phyloP scores from a whole-genome alignment of 148 eudicot genomes.

The Limonium bicolor region DNA sequence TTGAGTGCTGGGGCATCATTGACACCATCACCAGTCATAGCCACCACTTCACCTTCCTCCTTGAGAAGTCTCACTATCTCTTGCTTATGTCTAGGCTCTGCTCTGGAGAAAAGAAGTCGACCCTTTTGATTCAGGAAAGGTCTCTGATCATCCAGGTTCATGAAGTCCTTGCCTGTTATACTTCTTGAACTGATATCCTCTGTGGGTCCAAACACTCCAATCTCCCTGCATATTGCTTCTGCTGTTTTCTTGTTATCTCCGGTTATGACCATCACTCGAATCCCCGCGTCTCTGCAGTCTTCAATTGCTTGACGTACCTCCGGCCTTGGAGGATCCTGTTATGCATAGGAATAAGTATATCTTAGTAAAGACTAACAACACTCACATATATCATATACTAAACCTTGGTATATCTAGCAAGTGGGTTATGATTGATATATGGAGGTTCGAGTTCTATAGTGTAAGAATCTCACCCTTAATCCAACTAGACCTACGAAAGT shows the following conservation, averaged over 20 bases:
- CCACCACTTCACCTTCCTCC: slow-evolving; percentile 71
- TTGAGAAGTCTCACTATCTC: slow-evolving; percentile 76
- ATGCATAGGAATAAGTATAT: too few relatives aligned
- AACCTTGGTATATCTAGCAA: neutral
- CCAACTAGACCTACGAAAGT: slow-evolving; percentile 74
- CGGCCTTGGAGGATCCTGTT: slow-evolving; percentile 82
- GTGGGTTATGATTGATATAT: neutral
- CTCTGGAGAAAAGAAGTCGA: slow-evolving; percentile 58
- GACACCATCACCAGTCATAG: slow-evolving; percentile 97
- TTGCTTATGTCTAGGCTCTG: slow-evolving; percentile 91
- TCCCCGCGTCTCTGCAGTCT: slow-evolving; percentile 77
- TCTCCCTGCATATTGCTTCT: slow-evolving; percentile 70
- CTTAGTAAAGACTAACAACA: neutral
- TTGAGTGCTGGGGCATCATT: slow-evolving; percentile 93
- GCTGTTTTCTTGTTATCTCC: slow-evolving; percentile 87
- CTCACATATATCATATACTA: neutral
- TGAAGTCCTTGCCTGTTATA: slow-evolving; percentile 78
- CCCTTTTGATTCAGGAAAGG: slow-evolving; percentile 50
- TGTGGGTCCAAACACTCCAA: slow-evolving; percentile 30
- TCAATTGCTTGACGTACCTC: slow-evolving; percentile 68
- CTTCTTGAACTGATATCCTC: slow-evolving; percentile 47
- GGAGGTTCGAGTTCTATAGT: too few relatives aligned
- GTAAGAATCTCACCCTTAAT: slow-evolving; percentile 44
- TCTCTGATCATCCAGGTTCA: slow-evolving; percentile 41
- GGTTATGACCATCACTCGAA: slow-evolving; percentile 73